Evolutionary conservation across 2,329 filamentous ascomycete genomes (phyloP).

Genomic region (Cordyceps cicadae): DNA sequence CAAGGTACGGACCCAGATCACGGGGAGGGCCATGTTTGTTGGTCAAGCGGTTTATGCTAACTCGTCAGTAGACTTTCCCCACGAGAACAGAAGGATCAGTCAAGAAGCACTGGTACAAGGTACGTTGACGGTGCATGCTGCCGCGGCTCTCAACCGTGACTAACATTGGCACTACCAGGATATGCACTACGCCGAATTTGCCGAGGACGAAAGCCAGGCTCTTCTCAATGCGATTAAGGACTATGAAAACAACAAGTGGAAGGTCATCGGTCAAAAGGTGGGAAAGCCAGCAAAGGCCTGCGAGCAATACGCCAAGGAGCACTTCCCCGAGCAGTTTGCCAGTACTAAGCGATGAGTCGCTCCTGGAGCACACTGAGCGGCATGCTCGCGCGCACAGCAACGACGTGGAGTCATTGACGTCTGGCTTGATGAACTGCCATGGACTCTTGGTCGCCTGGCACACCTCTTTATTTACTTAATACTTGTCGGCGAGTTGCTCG

Average conservation of each 20-base stretch:
- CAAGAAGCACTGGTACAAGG: slow-evolving; percentile 99
- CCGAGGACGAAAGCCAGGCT: slow-evolving; percentile 83
- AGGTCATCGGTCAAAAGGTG: slow-evolving; percentile 91
- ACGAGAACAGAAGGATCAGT: slow-evolving; percentile 92
- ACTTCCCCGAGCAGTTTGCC: slow-evolving; percentile 56
- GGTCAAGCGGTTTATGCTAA: background rate
- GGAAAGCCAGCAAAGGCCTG: slow-evolving; percentile 88
- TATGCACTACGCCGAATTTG: slow-evolving; percentile 99
- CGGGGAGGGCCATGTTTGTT: background rate
- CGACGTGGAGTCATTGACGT: background rate
- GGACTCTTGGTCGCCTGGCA: background rate
- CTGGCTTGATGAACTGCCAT: background rate
- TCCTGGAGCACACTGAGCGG: background rate
- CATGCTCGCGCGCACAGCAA: background rate
- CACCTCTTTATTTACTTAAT: background rate
- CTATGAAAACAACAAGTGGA: slow-evolving; percentile 98
- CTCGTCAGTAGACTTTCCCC: slow-evolving; percentile 67
- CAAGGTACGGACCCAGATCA: slow-evolving; percentile 67
- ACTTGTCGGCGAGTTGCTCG: background rate
- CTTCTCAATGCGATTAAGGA: slow-evolving; percentile 93
- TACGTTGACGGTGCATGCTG: slow-evolving; percentile 28
- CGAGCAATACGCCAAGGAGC: slow-evolving; percentile 88
- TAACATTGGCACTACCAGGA: slow-evolving; percentile 47
- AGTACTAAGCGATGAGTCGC: slow-evolving; percentile 29
- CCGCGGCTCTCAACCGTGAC: background rate